phyloP scores from a whole-genome alignment of 2,329 filamentous ascomycete genomes.

The Fusarium praegraminearum region DNA sequence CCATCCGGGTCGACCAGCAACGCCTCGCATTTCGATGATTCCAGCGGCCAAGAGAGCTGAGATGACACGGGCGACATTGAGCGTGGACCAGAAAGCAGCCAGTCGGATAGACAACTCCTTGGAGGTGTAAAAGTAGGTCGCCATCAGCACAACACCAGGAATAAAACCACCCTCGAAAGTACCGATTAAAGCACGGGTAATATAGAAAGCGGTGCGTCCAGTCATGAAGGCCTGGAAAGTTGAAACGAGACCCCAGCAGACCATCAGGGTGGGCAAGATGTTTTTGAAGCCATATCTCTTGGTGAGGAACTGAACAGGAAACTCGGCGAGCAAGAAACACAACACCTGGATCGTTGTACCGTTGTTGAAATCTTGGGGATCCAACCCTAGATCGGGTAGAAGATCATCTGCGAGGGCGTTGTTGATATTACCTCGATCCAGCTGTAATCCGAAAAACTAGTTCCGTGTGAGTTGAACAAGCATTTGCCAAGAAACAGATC shows the following conservation, averaged over 20 bases:
- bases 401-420: constrained; percentile 73
- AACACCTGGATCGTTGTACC: constrained; percentile 68
- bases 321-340: constrained; percentile 66
- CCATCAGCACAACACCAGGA: constrained; percentile 71
- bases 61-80: constrained; percentile 58
- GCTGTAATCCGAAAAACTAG: constrained; percentile 71
- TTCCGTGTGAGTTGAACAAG: constrained; percentile 31
- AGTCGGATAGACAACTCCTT: constrained; percentile 75
- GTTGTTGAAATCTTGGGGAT: constrained; percentile 67
- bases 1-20: constrained; percentile 63
- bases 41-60: constrained; percentile 62
- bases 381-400: constrained; percentile 63
- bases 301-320: constrained; percentile 68
- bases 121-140: constrained; percentile 79
- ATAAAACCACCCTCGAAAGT: constrained; percentile 69
- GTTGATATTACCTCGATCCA: constrained; percentile 72
- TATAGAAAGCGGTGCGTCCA: constrained; percentile 60
- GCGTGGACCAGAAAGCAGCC: constrained; percentile 74
- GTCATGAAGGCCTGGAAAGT: constrained; percentile 65
- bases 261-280: constrained; percentile 66
- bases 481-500: not conserved
- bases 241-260: constrained; percentile 61
- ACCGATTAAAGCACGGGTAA: constrained; percentile 65
- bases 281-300: constrained; percentile 69
- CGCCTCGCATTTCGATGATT: constrained; percentile 63